Conservation (phyloP, 257 asterid species). For the Eucommia ulmoides region DNA sequence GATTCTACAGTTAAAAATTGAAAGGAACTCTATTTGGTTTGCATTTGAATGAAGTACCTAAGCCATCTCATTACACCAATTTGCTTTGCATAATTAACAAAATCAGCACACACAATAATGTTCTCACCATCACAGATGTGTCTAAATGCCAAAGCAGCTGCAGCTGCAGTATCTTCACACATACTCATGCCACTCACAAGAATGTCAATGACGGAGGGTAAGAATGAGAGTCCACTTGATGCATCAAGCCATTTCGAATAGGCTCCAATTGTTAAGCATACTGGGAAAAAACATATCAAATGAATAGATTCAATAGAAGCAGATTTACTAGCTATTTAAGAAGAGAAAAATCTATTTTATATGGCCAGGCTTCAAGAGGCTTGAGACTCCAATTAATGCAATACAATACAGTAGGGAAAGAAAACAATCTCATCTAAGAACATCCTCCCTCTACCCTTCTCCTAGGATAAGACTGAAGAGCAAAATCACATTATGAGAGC, state of each 20-base stretch:
- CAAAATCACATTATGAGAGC: slow-evolving; percentile 3
- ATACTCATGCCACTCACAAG: slow-evolving; percentile 90
- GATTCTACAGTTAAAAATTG: no score
- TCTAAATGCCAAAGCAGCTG: slow-evolving; percentile 90
- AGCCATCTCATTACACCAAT: no score
- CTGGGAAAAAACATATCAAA: slow-evolving; percentile 18
- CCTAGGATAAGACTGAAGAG: neutral
- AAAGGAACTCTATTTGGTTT: no score
- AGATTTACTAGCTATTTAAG: neutral
- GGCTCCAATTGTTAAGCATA: slow-evolving; percentile 83
- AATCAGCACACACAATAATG: neutral
- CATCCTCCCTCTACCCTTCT: no score
- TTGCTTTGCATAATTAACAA: no score
- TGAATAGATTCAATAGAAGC: neutral
- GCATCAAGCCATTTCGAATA: slow-evolving; percentile 95
- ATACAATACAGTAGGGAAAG: no score
- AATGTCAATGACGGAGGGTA: slow-evolving; percentile 84
- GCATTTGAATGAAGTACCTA: no score
- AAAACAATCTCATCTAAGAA: no score
- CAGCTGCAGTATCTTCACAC: slow-evolving; percentile 93
- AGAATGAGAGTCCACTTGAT: slow-evolving; percentile 65
- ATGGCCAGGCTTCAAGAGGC: neutral
- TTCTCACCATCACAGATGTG: slow-evolving; percentile 76
- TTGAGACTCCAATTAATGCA: neutral
- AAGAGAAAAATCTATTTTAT: neutral